A percentile compares a stretch with the other conserved stretches of the same genome.
These are phyloP conservation scores for Fistulifera solaris DNA, from an alignment of 108 stramenopile species.

Conservation along the genomic window DNA sequence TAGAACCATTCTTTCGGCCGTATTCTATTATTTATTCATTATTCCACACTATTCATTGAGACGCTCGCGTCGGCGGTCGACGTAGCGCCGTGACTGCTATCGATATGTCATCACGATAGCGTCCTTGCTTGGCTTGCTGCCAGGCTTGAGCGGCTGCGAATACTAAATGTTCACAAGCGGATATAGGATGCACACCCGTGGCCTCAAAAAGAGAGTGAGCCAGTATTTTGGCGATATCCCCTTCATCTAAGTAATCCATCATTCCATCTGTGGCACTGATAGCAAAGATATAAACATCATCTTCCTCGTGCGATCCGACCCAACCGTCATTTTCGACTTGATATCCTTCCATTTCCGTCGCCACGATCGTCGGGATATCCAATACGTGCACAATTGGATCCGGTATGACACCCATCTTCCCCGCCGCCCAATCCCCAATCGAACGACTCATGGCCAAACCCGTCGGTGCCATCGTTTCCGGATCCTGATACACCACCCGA, in stretches of 20 bases:
- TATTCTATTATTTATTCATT: no score
- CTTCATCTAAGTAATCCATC: slow-evolving; percentile 53
- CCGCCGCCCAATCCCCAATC: slow-evolving; percentile 72
- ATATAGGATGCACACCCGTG: slow-evolving; percentile 35
- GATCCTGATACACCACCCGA: slow-evolving; percentile 44
- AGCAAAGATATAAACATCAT: slow-evolving; percentile 61
- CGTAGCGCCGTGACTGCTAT: slow-evolving; percentile 32
- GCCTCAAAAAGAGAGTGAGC: slow-evolving; percentile 44
- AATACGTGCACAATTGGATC: slow-evolving; percentile 71
- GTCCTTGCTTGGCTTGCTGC: slow-evolving; percentile 46
- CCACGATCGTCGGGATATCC: slow-evolving; percentile 23
- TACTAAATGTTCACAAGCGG: slow-evolving; percentile 61
- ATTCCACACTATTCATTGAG: no score
- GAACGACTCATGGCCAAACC: slow-evolving; percentile 81
- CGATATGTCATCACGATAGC: slow-evolving; percentile 80
- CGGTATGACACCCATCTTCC: slow-evolving; percentile 58
- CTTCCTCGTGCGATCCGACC: slow-evolving; percentile 5
- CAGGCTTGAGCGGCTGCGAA: slow-evolving; percentile 60
- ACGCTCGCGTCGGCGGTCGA: slow-evolving; percentile 1
- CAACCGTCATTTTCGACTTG: slow-evolving; percentile 8
- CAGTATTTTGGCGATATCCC: slow-evolving; percentile 44
- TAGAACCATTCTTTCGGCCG: no score
- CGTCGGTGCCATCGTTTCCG: slow-evolving; percentile 52
- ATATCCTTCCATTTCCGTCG: slow-evolving; percentile 3
- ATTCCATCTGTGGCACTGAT: slow-evolving; percentile 81